Conservation (phyloP, 352 stramenopile species). For the Phytopythium montanum region DNA sequence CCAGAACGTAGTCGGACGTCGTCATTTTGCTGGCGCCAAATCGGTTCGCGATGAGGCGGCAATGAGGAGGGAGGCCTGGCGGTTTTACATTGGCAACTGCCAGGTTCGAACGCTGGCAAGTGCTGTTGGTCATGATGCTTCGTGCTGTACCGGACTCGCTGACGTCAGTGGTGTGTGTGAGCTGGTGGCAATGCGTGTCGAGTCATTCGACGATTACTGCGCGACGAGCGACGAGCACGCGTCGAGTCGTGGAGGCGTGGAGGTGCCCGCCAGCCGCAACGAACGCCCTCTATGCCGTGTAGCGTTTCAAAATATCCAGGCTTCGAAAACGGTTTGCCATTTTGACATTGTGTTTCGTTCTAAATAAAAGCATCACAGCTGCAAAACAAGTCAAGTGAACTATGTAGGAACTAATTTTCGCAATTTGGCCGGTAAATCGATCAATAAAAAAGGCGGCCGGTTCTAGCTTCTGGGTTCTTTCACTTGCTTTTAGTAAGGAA, state of each 20-base stretch:
- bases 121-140: background rate
- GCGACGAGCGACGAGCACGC: background rate
- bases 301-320: background rate
- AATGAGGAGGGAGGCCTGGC: background rate
- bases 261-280: background rate
- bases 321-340: too few species aligned
- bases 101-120: background rate
- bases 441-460: background rate
- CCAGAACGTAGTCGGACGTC: background rate
- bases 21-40: background rate
- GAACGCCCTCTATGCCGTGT: background rate
- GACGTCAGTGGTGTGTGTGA: background rate
- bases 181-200: too few species aligned
- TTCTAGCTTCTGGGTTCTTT: constrained; percentile 1
- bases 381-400: background rate
- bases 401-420: background rate
- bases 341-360: too few species aligned
- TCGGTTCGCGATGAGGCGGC: background rate
- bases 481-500: background rate
- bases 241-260: background rate
- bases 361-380: too few species aligned
- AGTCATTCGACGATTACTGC: background rate
- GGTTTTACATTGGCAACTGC: background rate
- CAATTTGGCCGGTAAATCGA: background rate
- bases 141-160: background rate